Percentiles rank a stretch among this genome's conserved stretches.
Evolutionary conservation across 768 basidiomycete genomes (phyloP).

Genomic region (Amanita subjunquillea): DNA sequence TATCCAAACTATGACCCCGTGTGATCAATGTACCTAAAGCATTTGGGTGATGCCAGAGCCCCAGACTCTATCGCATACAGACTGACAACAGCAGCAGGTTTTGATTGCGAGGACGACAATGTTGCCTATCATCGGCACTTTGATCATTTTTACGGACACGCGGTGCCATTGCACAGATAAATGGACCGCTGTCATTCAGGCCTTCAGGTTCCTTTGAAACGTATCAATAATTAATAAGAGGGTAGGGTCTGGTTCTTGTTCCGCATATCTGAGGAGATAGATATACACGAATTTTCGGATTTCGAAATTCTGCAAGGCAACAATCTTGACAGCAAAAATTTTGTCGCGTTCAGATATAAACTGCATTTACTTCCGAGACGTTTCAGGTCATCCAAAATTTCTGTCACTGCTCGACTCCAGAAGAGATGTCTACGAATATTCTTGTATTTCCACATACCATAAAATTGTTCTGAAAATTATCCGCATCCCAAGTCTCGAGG

Average conservation of each 20-base stretch:
- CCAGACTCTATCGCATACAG: conserved; percentile 62
- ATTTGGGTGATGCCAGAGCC: conserved; percentile 82
- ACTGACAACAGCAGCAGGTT: conserved; percentile 86
- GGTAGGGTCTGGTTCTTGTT: conserved; percentile 89
- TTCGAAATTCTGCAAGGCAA: conserved; percentile 85
- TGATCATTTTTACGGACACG: conserved; percentile 9
- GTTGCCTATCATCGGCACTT: conserved; percentile 79
- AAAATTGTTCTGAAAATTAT: conserved; percentile 61
- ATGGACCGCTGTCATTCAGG: no score
- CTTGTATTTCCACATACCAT: conserved; percentile 39
- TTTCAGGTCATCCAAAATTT: conserved; percentile 62
- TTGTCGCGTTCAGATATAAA: conserved; percentile 44
- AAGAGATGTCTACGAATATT: no score
- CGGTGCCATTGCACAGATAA: no score
- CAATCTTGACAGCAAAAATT: conserved; percentile 18
- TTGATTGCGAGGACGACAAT: conserved; percentile 83
- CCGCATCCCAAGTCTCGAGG: conserved; percentile 66
- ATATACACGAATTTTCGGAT: conserved; percentile 97
- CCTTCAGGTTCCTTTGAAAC: conserved; percentile 82
- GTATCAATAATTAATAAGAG: conserved; percentile 72
- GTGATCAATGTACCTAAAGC: conserved; percentile 40
- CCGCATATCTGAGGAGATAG: conserved; percentile 90
- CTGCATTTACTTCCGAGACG: conserved; percentile 54
- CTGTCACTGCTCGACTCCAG: no score
- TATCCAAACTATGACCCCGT: conserved; percentile 47